Percentiles rank a stretch among this genome's conserved stretches.
phyloP scores from a whole-genome alignment of 176 grass and related monocot genomes.

The Elymus sibiricus region DNA sequence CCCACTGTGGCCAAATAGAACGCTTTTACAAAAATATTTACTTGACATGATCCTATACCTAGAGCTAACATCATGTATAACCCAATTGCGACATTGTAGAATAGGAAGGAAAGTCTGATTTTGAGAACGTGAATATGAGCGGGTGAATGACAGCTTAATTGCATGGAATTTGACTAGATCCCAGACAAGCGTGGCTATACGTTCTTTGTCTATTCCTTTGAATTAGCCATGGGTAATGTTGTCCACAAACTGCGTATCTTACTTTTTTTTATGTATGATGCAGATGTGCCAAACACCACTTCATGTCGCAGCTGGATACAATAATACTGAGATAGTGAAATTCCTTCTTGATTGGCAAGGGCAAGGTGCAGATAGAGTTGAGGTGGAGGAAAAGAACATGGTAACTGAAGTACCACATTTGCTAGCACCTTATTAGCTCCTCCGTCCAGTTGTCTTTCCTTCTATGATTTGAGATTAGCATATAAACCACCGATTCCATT shows the following conservation, averaged over 20 bases:
- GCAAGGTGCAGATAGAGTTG: constrained; percentile 48
- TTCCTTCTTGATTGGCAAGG: constrained; percentile 73
- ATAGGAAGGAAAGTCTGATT: background rate
- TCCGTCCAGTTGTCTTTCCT: background rate
- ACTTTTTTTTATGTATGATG: constrained; percentile 28
- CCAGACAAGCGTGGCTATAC: background rate
- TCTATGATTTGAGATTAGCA: constrained; percentile 16
- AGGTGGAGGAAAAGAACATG: constrained; percentile 92
- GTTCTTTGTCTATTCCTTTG: background rate
- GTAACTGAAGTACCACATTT: constrained; percentile 42
- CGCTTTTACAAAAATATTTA: background rate
- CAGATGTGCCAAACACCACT: constrained; percentile 96
- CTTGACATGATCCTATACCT: background rate
- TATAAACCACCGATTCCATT: constrained; percentile 3
- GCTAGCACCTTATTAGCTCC: constrained; percentile 16
- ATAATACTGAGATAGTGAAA: constrained; percentile 65
- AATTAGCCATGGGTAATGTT: background rate
- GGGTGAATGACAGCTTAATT: background rate
- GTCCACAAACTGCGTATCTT: background rate
- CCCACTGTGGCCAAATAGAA: background rate
- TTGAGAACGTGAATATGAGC: background rate
- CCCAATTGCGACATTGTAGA: background rate
- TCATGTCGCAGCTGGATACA: constrained; percentile 80
- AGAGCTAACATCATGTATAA: background rate
- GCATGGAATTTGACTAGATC: background rate